Evolutionary conservation across 2,329 filamentous ascomycete genomes (phyloP), one percentile per base, ranked within the genome.

Genomic region (Fusarium fujikuroi): DNA sequence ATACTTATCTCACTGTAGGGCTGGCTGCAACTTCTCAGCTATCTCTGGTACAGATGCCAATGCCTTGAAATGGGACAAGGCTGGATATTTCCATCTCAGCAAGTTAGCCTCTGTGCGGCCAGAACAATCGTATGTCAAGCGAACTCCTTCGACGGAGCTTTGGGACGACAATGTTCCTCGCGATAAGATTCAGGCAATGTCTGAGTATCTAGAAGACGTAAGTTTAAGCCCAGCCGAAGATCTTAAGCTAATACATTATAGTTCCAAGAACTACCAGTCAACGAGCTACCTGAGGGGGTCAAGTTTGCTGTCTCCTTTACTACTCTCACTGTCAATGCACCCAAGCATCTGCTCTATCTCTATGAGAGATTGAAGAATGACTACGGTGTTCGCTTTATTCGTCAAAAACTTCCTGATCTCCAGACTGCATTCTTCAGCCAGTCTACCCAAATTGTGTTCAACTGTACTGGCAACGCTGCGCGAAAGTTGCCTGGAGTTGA

Each of bases 111-210:
- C 56, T 2, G 61, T 61, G 9, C 16, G 19, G 9, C 9, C 61
- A 4, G 56, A 50, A 7, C n/a, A 50, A 7, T 43, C 61, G 5
- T 63, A 50, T n/a, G 61, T 63, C 2, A 52, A 61, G 14, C 42
- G n/a, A 7, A 63, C 61, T 2, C 56, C 56, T 5, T 60, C 61
- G 0, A 32, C 42, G 2, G 61, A 63, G 30, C 30, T 61, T 7
- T 63, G 61, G 56, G 61, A 50, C 28, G 61, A 63, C 3, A 50
- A 52, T n/a, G 61, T 64, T 5, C 56, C 61, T 9, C 37, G 49
- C 3, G 37, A 61, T 2, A 64, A 64, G n/a, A 61, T 64, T 6
- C 49, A 64, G 18, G 44, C 32, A 1, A 61, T 61, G 61, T 39
- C 44, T 3, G 56, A 61, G 15, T 64, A 61, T 44, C 56, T 63